Evolutionary conservation across 345 rosid species (phyloP), one percentile per base, ranked within the genome.

Genomic region (Anacardium occidentale): DNA sequence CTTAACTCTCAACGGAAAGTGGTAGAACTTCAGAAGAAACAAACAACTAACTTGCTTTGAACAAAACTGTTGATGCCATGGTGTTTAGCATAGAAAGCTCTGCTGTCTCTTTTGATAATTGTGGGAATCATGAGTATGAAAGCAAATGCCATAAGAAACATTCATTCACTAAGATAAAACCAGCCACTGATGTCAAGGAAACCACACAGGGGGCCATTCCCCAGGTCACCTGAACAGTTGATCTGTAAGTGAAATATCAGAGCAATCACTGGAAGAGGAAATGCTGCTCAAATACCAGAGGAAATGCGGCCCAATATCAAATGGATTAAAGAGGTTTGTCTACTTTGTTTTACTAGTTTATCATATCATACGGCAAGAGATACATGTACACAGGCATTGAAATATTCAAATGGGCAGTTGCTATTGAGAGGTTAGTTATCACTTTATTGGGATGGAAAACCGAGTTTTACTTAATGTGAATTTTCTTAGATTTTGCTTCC

Each of bases 261-360:
- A 76, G 69, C 77, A 75, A 64, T 20, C 75, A 3, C 40, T 83
- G 56, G 77, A 85, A 71, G 92, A 84, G 81, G 82, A 75, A 57
- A 67, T 22, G 45, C n/a, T 61, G 34, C 70, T 85, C 14, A 74
- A 77, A 32, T 79, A 82, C 52, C 81, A 79, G 74, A 80, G 79
- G 75, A 86, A 81, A 66, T 76, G 20, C 85, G 93, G 93, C 81
- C 86, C 25, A 61, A 69, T 58, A 24, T 85, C 56, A 57, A 75
- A 64, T 85, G 86, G 89, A 77, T 68, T 42, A 80, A 82, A 82
- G 71, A 85, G 90, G 90, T 88, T 77, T 71, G 83, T 76, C 34
- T 60, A 15, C 17, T 56, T 45, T 61, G 32, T 32, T 48, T 20
- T 48, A 55, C 0, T 32, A 45, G 42, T 15, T 68, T 42, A 67